A percentile compares a stretch with the other conserved stretches of the same genome.
These are phyloP conservation scores for Eucalyptus viminalis DNA, from an alignment of 345 rosid species.

Conservation along the genomic window DNA sequence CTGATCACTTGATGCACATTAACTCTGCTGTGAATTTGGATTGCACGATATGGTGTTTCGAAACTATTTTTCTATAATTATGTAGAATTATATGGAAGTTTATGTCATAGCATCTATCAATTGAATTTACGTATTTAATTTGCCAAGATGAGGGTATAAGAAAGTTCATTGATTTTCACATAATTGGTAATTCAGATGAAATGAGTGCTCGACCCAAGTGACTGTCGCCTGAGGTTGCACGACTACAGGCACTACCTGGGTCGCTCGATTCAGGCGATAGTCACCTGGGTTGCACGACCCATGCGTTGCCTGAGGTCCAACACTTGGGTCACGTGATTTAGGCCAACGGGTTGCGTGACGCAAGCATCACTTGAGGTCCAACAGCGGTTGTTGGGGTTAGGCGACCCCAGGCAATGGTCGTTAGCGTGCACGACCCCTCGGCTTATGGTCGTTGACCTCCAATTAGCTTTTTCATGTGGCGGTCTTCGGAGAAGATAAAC, in stretches of 20 bases:
- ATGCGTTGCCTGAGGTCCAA: accelerated
- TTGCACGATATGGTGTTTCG: accelerated
- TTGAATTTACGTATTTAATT: too few relatives aligned
- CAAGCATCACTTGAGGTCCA: accelerated
- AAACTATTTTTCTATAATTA: too few relatives aligned
- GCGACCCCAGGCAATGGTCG: accelerated
- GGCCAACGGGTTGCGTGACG: accelerated
- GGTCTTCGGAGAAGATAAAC: accelerated
- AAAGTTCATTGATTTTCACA: too few relatives aligned
- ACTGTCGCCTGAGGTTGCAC: accelerated
- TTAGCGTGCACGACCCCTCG: too few relatives aligned
- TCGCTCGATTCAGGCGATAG: accelerated
- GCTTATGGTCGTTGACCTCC: accelerated
- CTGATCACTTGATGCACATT: too few relatives aligned
- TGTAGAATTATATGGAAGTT: too few relatives aligned
- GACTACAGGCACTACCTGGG: accelerated
- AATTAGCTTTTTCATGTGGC: accelerated
- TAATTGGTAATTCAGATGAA: too few relatives aligned
- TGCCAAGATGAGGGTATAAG: too few relatives aligned
- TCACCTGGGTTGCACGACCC: accelerated
- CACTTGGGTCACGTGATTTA: accelerated
- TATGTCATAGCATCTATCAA: too few relatives aligned
- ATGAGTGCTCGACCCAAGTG: too few relatives aligned
- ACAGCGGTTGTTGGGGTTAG: accelerated
- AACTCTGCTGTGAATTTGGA: too few relatives aligned